Base-by-base conservation (phyloP, 306 rosid species). In the Glycine soja region DNA sequence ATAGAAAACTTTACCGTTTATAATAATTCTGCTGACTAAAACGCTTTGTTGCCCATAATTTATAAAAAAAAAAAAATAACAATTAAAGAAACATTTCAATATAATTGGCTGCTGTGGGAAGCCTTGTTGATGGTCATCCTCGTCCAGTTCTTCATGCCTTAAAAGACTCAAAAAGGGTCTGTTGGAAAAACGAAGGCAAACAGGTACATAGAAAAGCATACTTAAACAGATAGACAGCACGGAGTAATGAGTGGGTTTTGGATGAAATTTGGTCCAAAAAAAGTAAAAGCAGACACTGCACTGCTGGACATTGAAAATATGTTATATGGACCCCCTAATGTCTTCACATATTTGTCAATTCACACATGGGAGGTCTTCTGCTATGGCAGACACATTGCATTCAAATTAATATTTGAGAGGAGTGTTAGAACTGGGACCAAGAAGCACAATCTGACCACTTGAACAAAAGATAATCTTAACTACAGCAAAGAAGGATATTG, bases 121-220 rank as follows among this genome's bases (percentile, higher is more conserved):
- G 72, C 18, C 62, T 32, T 0, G 52, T 61, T 61, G n/a, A n/a
- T 79, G 74, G 38, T 61, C 8, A 10, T 58, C 7, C 38, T 57
- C 4, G 42, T 67, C 40, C 78, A 52, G 42, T 47, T 48, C 74
- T 76, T 82, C 63, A 66, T 85, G 90, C 88, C 87, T 89, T 74
- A 85, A 89, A 86, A 89, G 92, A 8, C 84, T 75, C 76, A 77
- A 87, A 80, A 84, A 34, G 74, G 12, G 16, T 11, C 18, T 45
- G 12, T 57, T 46, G 6, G 66, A 74, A 87, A 42, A 63, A 43
- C 8, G 19, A 78, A 79, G 42, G 73, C 12, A 76, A 66, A 48
- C 30, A 72, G 67, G 47, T 32, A 51, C 30, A 24, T 30, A n/a
- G 4, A 7, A 83, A 74, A 85, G 75, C 78, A 70, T 63, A 18